A percentile compares a stretch with the other conserved stretches of the same genome.
phyloP scores from a whole-genome alignment of 495 filamentous ascomycete genomes.

The Physcia stellaris region DNA sequence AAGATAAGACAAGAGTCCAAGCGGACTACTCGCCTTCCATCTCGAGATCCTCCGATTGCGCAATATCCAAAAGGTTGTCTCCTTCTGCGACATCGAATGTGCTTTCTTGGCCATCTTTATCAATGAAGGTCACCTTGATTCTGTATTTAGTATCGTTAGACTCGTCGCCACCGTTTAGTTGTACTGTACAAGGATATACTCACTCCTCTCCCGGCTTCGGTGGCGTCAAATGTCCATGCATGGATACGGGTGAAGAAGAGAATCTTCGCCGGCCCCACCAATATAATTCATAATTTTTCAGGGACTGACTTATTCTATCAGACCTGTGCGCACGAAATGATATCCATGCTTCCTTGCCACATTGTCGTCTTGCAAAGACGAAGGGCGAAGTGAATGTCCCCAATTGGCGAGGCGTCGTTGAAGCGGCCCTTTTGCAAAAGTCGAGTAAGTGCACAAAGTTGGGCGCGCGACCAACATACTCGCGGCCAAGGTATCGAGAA shows the following conservation, averaged over 20 bases:
- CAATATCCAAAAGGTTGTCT: slow-evolving; percentile 88
- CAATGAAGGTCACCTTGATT: slow-evolving; percentile 80
- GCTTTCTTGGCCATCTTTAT: slow-evolving; percentile 71
- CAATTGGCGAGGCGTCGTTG: too few relatives aligned
- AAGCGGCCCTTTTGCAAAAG: too few relatives aligned
- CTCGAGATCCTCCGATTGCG: slow-evolving; percentile 86
- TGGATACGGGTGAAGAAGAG: slow-evolving; percentile 42
- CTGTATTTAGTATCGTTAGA: slow-evolving; percentile 36
- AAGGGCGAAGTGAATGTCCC: too few relatives aligned
- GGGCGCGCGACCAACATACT: slow-evolving; percentile 8
- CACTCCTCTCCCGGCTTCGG: slow-evolving; percentile 95
- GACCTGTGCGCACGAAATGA: too few relatives aligned
- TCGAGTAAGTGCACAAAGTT: not conserved
- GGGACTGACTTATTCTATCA: not conserved
- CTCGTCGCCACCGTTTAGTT: not conserved
- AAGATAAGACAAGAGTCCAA: not conserved
- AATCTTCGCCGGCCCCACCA: slow-evolving; percentile 40
- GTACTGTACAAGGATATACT: slow-evolving; percentile 14
- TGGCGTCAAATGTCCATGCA: slow-evolving; percentile 67
- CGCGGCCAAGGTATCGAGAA: too few relatives aligned
- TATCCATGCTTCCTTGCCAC: too few relatives aligned
- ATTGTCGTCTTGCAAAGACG: too few relatives aligned
- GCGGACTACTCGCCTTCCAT: slow-evolving; percentile 60
- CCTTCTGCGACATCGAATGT: slow-evolving; percentile 70
- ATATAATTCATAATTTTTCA: slow-evolving; percentile 10